Conservation (phyloP, 2,329 filamentous ascomycete genomes). For the Trichophyton benhamiae region DNA sequence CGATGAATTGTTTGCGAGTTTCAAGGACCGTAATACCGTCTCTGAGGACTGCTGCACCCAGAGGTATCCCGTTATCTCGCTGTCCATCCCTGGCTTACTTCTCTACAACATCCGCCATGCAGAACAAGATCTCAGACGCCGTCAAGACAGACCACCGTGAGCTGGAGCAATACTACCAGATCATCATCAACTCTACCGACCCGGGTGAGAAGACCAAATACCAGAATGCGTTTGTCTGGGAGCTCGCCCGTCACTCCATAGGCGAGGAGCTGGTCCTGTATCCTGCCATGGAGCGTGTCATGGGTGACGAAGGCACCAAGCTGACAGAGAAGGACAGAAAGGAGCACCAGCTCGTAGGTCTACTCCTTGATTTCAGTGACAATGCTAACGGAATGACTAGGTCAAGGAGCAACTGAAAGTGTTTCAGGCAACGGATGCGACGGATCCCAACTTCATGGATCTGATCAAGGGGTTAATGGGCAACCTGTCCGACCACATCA, state of each 20-base stretch:
- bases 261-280: constrained; percentile 42
- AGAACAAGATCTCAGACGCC: constrained; percentile 19
- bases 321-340: constrained; percentile 39
- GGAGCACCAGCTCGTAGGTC: constrained; percentile 35
- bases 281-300: constrained; percentile 39
- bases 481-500: constrained; percentile 36
- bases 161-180: constrained; percentile 30
- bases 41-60: neutral
- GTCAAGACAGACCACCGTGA: constrained; percentile 31
- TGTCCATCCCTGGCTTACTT: neutral
- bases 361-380: neutral
- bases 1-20: neutral
- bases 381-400: constrained; percentile 20
- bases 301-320: constrained; percentile 28
- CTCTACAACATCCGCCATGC: constrained; percentile 2
- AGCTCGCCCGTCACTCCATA: constrained; percentile 38
- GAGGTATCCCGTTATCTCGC: neutral
- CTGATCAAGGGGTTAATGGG: constrained; percentile 36
- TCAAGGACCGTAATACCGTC: neutral
- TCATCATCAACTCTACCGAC: constrained; percentile 29
- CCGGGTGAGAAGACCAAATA: constrained; percentile 31
- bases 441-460: constrained; percentile 33
- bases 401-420: constrained; percentile 41
- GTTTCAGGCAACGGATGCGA: constrained; percentile 37
- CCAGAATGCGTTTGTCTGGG: constrained; percentile 41